Evolutionary conservation across 192 early-diverging fungal genomes (phyloP).

Genomic region (Podila epigama): DNA sequence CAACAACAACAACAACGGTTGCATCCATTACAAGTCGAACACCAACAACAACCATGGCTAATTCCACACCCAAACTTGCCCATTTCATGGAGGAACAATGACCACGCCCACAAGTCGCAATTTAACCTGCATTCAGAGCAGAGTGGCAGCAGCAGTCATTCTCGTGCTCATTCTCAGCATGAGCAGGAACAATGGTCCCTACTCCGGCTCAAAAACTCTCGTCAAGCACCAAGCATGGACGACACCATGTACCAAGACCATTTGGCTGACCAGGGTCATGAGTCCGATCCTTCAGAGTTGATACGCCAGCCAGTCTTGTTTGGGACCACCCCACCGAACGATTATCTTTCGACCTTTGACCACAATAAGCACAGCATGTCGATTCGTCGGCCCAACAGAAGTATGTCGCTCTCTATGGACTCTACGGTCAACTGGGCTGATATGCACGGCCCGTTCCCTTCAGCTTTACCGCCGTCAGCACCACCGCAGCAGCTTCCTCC

Average conservation of each 20-base stretch:
- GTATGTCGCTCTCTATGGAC: conserved; percentile 34
- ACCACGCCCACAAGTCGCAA: background rate
- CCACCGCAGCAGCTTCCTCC: background rate
- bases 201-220: background rate
- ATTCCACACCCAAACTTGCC: conserved; percentile 43
- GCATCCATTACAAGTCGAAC: conserved; percentile 27
- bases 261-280: conserved; percentile 19
- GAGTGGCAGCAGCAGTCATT: background rate
- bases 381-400: conserved; percentile 26
- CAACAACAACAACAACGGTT: background rate
- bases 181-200: background rate
- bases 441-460: background rate
- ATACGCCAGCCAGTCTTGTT: conserved; percentile 23
- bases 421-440: conserved; percentile 18
- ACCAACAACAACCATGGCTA: conserved; percentile 34
- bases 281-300: conserved; percentile 41
- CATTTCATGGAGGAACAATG: conserved; percentile 38
- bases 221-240: background rate
- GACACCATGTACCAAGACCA: conserved; percentile 5
- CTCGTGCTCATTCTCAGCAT: background rate
- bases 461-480: background rate
- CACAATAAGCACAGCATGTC: conserved; percentile 7
- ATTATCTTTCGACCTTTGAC: background rate
- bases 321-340: conserved; percentile 12
- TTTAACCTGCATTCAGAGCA: background rate